Base-by-base conservation (phyloP, 2,329 filamentous ascomycete genomes). In the Fusarium setosum region DNA sequence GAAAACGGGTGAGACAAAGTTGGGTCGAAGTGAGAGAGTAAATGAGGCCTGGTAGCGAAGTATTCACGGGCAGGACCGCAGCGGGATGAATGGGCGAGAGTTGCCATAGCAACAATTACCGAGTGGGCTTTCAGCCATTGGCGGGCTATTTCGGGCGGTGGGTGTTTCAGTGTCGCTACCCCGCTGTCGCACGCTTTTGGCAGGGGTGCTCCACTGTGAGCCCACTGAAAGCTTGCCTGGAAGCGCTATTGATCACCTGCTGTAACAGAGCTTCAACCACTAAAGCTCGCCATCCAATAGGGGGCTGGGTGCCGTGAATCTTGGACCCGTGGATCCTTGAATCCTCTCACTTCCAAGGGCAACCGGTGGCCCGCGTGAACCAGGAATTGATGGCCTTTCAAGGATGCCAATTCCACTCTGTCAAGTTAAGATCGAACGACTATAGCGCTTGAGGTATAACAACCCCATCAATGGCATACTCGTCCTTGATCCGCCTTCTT, bases 141-240 rank as follows among this genome's bases (percentile, higher is more conserved):
- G 63, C 65, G 61, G 63, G 67, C 61, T 67, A 59, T 62, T 65
- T 65, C 59, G 55, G 49, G 65, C 29, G 52, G 49, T 48, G 60
- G 51, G 48, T 60, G 70, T 73, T 72, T 70, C 63, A 71, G 51
- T 49, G 52, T 45, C 24, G 37, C 42, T 72, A 72, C 70, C 70
- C 70, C 70, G 70, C 70, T 70, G 67, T 61, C 63, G 69, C 57
- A 58, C 61, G 48, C 69, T 56, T 60, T 42, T 50, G 59, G 54
- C 65, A 63, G 47, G 61, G 62, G 58, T 56, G 34, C 10, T 49
- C 63, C 59, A 24, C 56, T 53, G 44, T 53, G 64, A 67, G 63
- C 40, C 64, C 58, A 66, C 67, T 68, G 67, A 59, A 56, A 55
- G 57, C 40, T 59, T 64, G 32, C 60, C 59, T 24, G n/a, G 52